Conservation (phyloP, 164 flowering plant species). For the Dillenia turbinata region DNA sequence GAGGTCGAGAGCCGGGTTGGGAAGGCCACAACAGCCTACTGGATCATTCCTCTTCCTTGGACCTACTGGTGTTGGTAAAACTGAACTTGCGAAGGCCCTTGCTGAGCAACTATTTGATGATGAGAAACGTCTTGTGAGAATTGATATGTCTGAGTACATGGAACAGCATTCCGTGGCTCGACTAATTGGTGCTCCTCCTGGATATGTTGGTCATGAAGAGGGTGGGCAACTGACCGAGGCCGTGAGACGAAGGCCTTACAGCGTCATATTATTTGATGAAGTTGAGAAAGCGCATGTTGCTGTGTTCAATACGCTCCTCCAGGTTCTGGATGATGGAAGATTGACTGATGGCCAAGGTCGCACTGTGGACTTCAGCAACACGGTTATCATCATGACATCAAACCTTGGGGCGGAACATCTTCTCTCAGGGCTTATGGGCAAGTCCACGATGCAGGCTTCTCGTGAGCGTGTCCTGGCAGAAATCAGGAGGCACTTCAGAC, state of each 20-base stretch:
- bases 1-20: conserved; percentile 85
- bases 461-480: conserved; percentile 68
- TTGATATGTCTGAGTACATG: conserved; percentile 98
- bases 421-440: conserved; percentile 58
- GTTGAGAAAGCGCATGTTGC: conserved; percentile 84
- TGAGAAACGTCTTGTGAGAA: conserved; percentile 67
- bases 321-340: conserved; percentile 92
- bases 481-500: conserved; percentile 77
- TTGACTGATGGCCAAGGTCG: conserved; percentile 95
- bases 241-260: conserved; percentile 80
- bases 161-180: conserved; percentile 92
- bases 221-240: conserved; percentile 98
- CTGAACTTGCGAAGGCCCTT: conserved; percentile 92
- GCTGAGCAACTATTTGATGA: conserved; percentile 93
- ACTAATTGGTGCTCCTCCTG: conserved; percentile 96
- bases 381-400: conserved; percentile 91
- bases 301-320: conserved; percentile 84
- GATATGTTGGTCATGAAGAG: conserved; percentile 97
- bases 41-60: conserved; percentile 87
- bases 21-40: conserved; percentile 81
- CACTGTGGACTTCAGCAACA: conserved; percentile 80
- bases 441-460: conserved; percentile 62
- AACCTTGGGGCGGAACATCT: conserved; percentile 92
- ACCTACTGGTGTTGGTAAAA: conserved; percentile 96
- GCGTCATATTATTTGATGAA: conserved; percentile 83